A percentile compares a stretch with the other conserved stretches of the same genome.
Conservation (phyloP, 208 protist species). For the Crithidia brevicula region DNA sequence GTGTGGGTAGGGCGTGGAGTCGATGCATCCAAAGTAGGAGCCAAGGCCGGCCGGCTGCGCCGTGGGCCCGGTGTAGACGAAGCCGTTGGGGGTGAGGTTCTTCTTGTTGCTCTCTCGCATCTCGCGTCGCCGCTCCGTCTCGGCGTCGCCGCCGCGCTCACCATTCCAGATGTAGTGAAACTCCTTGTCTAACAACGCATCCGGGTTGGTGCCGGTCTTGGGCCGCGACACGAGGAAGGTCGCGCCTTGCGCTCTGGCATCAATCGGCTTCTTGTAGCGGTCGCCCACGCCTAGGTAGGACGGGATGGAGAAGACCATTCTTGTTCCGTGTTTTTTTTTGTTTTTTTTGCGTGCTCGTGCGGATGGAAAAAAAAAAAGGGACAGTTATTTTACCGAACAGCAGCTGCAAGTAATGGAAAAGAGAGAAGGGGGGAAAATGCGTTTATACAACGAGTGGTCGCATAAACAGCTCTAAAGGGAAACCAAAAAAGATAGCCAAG, state of each 20-base stretch:
- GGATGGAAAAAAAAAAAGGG: conserved; percentile 4
- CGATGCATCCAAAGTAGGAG: conserved; percentile 87
- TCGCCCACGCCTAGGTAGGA: conserved; percentile 83
- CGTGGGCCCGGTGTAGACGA: conserved; percentile 58
- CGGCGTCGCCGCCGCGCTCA: conserved; percentile 73
- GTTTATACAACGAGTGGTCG: no score
- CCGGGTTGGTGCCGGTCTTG: conserved; percentile 82
- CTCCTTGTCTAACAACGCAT: conserved; percentile 86
- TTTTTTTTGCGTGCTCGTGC: neutral
- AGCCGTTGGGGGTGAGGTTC: conserved; percentile 83
- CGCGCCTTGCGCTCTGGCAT: conserved; percentile 66
- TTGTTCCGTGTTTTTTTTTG: no score
- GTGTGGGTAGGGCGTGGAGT: conserved; percentile 57
- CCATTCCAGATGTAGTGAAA: conserved; percentile 88
- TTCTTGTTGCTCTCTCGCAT: conserved; percentile 63
- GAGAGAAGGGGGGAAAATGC: no score
- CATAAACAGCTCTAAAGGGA: no score
- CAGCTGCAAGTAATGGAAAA: no score
- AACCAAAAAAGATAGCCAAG: no score
- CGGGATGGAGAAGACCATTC: conserved; percentile 92
- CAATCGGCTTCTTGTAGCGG: conserved; percentile 62
- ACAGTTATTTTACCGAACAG: no score
- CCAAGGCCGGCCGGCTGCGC: conserved; percentile 67
- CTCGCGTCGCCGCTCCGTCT: conserved; percentile 57
- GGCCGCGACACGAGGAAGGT: conserved; percentile 70